Percentiles rank a stretch among this genome's conserved stretches.
phyloP scores from a whole-genome alignment of 306 rosid genomes.

The Quercus robur region DNA sequence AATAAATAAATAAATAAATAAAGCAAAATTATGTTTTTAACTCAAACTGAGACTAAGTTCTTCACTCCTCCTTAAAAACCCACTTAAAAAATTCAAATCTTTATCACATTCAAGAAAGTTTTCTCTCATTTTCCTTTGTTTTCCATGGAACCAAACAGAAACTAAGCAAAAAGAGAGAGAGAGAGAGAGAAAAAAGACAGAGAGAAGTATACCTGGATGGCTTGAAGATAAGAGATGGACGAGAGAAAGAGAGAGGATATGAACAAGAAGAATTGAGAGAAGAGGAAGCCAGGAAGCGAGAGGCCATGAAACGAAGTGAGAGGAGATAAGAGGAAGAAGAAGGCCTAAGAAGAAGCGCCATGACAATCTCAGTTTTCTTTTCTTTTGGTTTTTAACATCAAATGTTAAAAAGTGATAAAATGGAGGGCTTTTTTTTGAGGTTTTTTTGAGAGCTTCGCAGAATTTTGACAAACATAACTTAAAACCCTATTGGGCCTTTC shows the following conservation, averaged over 20 bases:
- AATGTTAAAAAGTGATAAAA: no score
- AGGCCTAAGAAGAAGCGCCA: constrained; percentile 54
- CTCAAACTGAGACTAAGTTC: no score
- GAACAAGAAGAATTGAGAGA: constrained; percentile 19
- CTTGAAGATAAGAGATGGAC: constrained; percentile 13
- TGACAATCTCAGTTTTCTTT: neutral
- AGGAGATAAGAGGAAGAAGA: constrained; percentile 26
- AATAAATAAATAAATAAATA: no score
- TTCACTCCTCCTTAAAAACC: no score
- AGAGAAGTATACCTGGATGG: constrained; percentile 31
- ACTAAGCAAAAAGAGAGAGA: neutral
- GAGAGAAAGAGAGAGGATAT: constrained; percentile 25
- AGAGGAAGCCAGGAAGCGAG: constrained; percentile 37
- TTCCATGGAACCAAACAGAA: neutral
- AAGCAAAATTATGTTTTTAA: no score
- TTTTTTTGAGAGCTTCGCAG: no score
- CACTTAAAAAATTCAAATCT: neutral
- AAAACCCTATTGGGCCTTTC: no score
- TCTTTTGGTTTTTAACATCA: neutral
- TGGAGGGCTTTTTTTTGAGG: no score
- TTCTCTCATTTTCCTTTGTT: no score
- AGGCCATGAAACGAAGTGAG: constrained; percentile 47
- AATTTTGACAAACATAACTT: no score
- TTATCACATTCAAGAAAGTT: neutral
- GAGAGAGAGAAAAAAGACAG: neutral